Evolutionary conservation across 306 rosid genomes (phyloP), one percentile per base, ranked within the genome.

Genomic region (Gynostemma pentaphyllum): DNA sequence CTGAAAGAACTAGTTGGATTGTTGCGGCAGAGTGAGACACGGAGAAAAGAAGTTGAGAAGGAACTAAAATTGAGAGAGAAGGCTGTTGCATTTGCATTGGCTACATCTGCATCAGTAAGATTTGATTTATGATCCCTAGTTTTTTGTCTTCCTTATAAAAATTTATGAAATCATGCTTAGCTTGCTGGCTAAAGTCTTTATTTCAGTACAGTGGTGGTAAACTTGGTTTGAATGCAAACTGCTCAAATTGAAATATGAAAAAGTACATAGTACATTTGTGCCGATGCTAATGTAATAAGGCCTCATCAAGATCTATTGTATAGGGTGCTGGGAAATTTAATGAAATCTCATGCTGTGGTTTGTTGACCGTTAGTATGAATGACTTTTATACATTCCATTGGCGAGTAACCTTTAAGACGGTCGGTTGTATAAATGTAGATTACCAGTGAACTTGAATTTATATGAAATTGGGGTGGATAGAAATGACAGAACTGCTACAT

Each of bases 31-130:
- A 94, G 99, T 74, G 99, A 94, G 81, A 77, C 83, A 68, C 79
- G 87, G 59, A 85, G 91, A 78, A 94, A 85, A 81, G 99, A 94
- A 78, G 79, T 76, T 57, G 99, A 94, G 81, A 89, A 89, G 74
- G 99, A 94, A 72, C 84, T 87, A 16, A 89, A 78, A 79, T 71
- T 77, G 80, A 89, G 99, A 78, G 99, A 94, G 76, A 96, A 94
- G 82, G 82, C 77, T 45, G 81, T 64, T 51, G 74, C 84, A 36
- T 57, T 76, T 71, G 75, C 89, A 72, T 78, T 94, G 83, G 91
- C 90, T 55, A 74, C 99, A 28, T 76, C 95, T 56, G 66, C 87
- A 34, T 72, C 89, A 64, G 97, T 92, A 74, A 86, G 95, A 73
- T 67, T 59, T 42, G 95, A 73, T 67, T 59, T 42, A 50, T 48